Evolutionary conservation across 2,329 filamentous ascomycete species (phyloP).

Genomic region (Fusarium decemcellulare): DNA sequence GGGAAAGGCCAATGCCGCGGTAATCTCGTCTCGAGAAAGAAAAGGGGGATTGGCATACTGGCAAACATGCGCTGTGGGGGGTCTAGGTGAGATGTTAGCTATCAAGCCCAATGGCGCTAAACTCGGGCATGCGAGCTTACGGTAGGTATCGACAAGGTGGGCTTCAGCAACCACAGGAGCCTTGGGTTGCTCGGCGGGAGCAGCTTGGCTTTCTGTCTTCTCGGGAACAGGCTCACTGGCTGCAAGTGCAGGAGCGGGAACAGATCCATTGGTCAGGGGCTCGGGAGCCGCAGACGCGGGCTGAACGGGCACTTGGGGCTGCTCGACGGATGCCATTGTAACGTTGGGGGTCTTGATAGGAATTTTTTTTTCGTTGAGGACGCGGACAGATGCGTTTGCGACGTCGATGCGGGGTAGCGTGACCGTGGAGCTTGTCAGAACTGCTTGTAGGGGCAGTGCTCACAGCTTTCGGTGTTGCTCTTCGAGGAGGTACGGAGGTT

Average conservation of each 20-base stretch:
- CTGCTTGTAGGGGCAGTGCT: constrained; percentile 45
- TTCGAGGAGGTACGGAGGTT: constrained; percentile 27
- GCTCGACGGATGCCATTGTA: constrained; percentile 47
- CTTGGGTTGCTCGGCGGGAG: constrained; percentile 52
- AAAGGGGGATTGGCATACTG: constrained; percentile 63
- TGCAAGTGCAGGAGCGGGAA: constrained; percentile 33
- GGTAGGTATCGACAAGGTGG: constrained; percentile 81
- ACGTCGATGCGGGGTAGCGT: constrained; percentile 47
- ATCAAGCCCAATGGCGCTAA: constrained; percentile 15
- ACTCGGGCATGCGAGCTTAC: constrained; percentile 58
- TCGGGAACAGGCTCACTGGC: constrained; percentile 28
- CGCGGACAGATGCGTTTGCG: constrained; percentile 33
- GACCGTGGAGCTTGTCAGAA: constrained; percentile 46
- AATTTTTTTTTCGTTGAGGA: constrained; percentile 36
- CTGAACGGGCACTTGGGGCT: constrained; percentile 38
- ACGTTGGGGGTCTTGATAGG: constrained; percentile 24
- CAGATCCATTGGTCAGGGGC: constrained; percentile 24
- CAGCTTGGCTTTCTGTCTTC: constrained; percentile 15
- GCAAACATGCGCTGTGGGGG: constrained; percentile 77
- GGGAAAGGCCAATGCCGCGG: constrained; percentile 11
- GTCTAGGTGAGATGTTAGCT: constrained; percentile 58
- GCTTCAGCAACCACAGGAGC: constrained; percentile 79
- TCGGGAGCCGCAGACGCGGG: constrained; percentile 29
- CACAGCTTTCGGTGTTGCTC: constrained; percentile 46
- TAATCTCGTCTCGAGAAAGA: constrained; percentile 24